Evolutionary conservation across 495 filamentous ascomycete genomes (phyloP).

Genomic region (Penicillium coprophilum): DNA sequence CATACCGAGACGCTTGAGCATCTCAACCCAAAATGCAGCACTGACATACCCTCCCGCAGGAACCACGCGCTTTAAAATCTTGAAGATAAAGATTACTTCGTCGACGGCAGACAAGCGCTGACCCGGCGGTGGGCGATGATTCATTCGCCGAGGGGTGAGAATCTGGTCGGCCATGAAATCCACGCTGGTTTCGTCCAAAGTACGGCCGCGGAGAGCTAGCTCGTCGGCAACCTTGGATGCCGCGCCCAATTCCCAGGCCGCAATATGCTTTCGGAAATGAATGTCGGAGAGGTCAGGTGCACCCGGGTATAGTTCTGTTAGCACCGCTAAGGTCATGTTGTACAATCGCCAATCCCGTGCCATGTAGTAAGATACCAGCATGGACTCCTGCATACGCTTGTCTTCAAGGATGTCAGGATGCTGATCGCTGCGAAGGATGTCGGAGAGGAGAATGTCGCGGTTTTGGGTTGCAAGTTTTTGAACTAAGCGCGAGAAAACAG

Average conservation of each 20-base stretch:
- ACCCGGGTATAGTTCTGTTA: constrained; percentile 37
- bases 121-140: constrained; percentile 23
- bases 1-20: constrained; percentile 46
- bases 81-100: constrained; percentile 38
- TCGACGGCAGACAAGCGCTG: constrained; percentile 18
- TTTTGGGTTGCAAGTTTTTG: constrained; percentile 55
- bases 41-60: constrained; percentile 32
- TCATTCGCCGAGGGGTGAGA: constrained; percentile 34
- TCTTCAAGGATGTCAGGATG: constrained; percentile 77
- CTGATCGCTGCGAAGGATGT: constrained; percentile 66
- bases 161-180: constrained; percentile 38
- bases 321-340: constrained; percentile 52
- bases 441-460: constrained; percentile 55
- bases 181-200: constrained; percentile 32
- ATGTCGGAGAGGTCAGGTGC: constrained; percentile 36
- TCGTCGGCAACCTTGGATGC: constrained; percentile 41
- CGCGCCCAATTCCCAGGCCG: constrained; percentile 33
- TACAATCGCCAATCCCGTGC: constrained; percentile 52
- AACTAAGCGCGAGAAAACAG: constrained; percentile 59
- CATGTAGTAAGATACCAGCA: constrained; percentile 53
- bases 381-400: constrained; percentile 51
- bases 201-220: constrained; percentile 31
- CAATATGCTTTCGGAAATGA: constrained; percentile 46
- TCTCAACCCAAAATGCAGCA: constrained; percentile 41
- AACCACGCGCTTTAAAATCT: constrained; percentile 37